Conservation (phyloP, 768 basidiomycete genomes). For the Hygrophorus russula region DNA sequence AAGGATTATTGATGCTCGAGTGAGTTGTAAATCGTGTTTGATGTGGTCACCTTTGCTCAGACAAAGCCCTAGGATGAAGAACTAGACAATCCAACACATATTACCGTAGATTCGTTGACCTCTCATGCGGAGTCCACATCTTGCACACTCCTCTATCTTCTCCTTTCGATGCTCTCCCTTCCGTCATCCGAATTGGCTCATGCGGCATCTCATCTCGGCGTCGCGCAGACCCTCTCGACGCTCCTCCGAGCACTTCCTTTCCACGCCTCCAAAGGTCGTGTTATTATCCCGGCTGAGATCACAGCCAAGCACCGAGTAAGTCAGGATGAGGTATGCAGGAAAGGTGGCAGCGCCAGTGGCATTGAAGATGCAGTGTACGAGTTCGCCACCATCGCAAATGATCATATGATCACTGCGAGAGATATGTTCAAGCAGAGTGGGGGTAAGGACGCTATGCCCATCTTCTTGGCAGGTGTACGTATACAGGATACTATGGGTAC, state of each 20-base stretch:
- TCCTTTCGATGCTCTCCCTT: slow-evolving; percentile 56
- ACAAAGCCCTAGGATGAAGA: slow-evolving; percentile 44
- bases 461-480: slow-evolving; percentile 66
- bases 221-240: slow-evolving; percentile 59
- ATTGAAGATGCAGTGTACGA: slow-evolving; percentile 75
- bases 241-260: slow-evolving; percentile 70
- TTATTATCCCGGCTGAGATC: slow-evolving; percentile 74
- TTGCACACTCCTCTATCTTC: slow-evolving; percentile 65
- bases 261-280: slow-evolving; percentile 58
- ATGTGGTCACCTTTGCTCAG: slow-evolving; percentile 9
- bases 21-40: slow-evolving; percentile 23
- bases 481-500: not conserved
- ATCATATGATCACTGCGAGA: slow-evolving; percentile 67
- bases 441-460: slow-evolving; percentile 47
- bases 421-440: slow-evolving; percentile 48
- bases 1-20: slow-evolving; percentile 77
- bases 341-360: slow-evolving; percentile 30
- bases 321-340: slow-evolving; percentile 70
- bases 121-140: slow-evolving; percentile 74
- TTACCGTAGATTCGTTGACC: slow-evolving; percentile 56
- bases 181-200: slow-evolving; percentile 46
- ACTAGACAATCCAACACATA: slow-evolving; percentile 49
- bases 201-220: slow-evolving; percentile 73
- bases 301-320: slow-evolving; percentile 67
- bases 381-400: slow-evolving; percentile 72